Evolutionary conservation across 768 basidiomycete species (phyloP).

Genomic region (Kwoniella pini): DNA sequence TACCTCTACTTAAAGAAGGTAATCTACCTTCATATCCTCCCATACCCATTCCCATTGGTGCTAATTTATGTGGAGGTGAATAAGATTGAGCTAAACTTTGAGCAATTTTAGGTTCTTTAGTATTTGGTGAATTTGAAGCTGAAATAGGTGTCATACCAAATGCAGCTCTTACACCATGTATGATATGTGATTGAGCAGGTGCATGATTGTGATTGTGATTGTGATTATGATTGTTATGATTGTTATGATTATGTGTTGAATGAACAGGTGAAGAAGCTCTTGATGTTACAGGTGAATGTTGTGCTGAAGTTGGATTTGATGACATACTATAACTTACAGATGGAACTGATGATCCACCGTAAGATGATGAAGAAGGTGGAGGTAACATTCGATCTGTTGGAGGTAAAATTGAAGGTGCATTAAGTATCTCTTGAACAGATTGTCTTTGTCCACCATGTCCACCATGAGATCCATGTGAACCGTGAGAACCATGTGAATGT

Average conservation of each 20-base stretch:
- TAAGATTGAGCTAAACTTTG: slow-evolving; percentile 18
- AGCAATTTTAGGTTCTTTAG: slow-evolving; percentile 14
- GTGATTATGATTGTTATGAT: no score
- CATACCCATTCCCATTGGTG: slow-evolving; percentile 28
- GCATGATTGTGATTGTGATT: no score
- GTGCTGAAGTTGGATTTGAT: slow-evolving; percentile 47
- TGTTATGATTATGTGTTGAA: no score
- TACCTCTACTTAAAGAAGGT: slow-evolving; percentile 48
- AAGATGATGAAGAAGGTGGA: slow-evolving; percentile 39
- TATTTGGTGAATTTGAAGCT: slow-evolving; percentile 9
- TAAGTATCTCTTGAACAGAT: slow-evolving; percentile 56
- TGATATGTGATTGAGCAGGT: slow-evolving; percentile 26
- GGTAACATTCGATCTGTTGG: slow-evolving; percentile 49
- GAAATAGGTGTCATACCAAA: slow-evolving; percentile 88
- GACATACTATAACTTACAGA: slow-evolving; percentile 33
- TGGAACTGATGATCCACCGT: slow-evolving; percentile 33
- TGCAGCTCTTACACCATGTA: slow-evolving; percentile 76
- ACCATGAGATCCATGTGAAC: neutral
- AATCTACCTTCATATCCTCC: slow-evolving; percentile 13
- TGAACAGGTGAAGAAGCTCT: slow-evolving; percentile 46
- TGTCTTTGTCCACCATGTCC: slow-evolving; percentile 26
- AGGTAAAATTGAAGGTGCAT: slow-evolving; percentile 45
- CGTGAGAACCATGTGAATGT: neutral
- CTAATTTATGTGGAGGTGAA: slow-evolving; percentile 37
- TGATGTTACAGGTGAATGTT: slow-evolving; percentile 46